Evolutionary conservation across 2,329 filamentous ascomycete species (phyloP).

Genomic region (Teratosphaeria destructans): DNA sequence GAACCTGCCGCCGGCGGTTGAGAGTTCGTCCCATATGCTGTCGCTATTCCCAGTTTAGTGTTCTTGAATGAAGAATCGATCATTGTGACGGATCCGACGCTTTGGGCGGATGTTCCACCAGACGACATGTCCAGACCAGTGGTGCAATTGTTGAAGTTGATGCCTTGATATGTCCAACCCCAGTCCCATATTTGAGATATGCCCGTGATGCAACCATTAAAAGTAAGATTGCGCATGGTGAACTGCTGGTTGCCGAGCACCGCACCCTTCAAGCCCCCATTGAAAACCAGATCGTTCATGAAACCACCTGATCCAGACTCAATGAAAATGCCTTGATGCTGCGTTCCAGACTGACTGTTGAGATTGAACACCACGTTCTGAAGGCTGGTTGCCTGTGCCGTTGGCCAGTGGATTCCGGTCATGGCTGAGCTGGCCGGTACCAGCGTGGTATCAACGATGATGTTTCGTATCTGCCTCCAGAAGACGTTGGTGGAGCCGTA

Average conservation of each 20-base stretch:
- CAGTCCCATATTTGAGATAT: conserved; percentile 51
- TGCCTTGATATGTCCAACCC: conserved; percentile 38
- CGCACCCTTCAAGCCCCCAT: conserved; percentile 32
- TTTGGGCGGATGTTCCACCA: conserved; percentile 32
- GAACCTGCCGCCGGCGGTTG: conserved; percentile 38
- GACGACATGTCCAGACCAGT: conserved; percentile 42
- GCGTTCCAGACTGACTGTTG: conserved; percentile 35
- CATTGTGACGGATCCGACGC: conserved; percentile 46
- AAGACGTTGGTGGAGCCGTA: conserved; percentile 50
- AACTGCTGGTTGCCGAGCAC: conserved; percentile 41
- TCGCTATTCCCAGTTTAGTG: conserved; percentile 41
- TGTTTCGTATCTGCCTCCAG: conserved; percentile 54
- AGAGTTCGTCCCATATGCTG: conserved; percentile 33
- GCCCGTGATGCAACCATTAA: conserved; percentile 42
- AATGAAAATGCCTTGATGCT: conserved; percentile 36
- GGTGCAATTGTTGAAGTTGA: conserved; percentile 43
- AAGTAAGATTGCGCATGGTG: conserved; percentile 43
- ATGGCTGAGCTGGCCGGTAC: conserved; percentile 35
- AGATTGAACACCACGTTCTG: conserved; percentile 37
- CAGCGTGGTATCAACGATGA: conserved; percentile 50
- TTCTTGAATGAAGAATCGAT: conserved; percentile 47
- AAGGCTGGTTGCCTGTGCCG: conserved; percentile 35
- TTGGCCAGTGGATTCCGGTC: conserved; percentile 37
- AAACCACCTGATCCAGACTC: conserved; percentile 37
- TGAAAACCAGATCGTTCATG: conserved; percentile 36